phyloP scores from a whole-genome alignment of 805 yeast species.

The Yarrowia yakushimensis region DNA sequence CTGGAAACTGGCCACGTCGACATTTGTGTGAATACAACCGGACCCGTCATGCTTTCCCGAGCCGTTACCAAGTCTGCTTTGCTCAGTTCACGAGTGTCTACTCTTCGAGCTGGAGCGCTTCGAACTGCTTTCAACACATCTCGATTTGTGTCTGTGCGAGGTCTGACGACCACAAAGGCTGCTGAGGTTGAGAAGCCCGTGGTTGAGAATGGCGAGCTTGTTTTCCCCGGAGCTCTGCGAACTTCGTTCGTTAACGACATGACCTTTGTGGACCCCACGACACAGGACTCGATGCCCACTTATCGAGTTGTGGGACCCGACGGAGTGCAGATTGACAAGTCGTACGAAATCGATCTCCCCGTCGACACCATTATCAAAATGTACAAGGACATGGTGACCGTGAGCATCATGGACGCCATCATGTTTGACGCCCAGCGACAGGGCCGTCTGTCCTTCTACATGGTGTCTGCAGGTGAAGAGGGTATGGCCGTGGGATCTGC shows the following conservation, averaged over 20 bases:
- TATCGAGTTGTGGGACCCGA: slow-evolving; percentile 35
- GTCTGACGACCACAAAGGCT: not conserved
- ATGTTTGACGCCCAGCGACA: slow-evolving; percentile 41
- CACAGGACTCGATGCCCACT: slow-evolving; percentile 30
- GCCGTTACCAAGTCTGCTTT: not conserved
- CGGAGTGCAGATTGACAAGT: slow-evolving; percentile 34
- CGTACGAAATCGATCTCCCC: slow-evolving; percentile 31
- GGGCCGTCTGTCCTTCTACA: slow-evolving; percentile 38
- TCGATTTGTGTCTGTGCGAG: not conserved
- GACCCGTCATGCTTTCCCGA: not conserved
- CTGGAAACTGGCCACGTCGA: not conserved
- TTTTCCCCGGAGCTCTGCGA: slow-evolving; percentile 15
- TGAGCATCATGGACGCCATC: slow-evolving; percentile 36
- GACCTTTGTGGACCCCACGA: slow-evolving; percentile 28
- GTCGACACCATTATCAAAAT: slow-evolving; percentile 33
- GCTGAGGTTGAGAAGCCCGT: not conserved
- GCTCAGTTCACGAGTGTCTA: too few relatives aligned
- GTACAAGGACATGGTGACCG: slow-evolving; percentile 38
- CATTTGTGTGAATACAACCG: slow-evolving; percentile 24
- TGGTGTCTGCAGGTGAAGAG: slow-evolving; percentile 41
- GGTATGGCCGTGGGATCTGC: slow-evolving; percentile 39
- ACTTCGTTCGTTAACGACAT: slow-evolving; percentile 3
- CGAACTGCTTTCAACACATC: too few relatives aligned
- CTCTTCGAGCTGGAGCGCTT: too few relatives aligned
- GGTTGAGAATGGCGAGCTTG: slow-evolving; percentile 1